These are phyloP conservation scores for Trematosphaeria pertusa DNA, from an alignment of 2,329 filamentous ascomycete species.

Conservation along the genomic window DNA sequence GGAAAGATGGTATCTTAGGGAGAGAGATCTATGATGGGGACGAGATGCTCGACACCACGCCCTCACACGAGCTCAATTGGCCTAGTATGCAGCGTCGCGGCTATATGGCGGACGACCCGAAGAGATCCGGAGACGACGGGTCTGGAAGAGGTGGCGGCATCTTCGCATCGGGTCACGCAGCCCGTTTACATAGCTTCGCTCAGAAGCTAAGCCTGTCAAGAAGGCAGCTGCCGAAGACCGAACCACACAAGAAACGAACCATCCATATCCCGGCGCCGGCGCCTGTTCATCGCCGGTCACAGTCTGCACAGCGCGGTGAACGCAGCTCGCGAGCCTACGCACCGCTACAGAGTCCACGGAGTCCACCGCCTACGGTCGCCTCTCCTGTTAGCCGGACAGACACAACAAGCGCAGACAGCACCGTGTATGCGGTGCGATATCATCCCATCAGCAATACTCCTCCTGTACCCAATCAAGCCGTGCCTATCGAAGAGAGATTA, in stretches of 20 bases:
- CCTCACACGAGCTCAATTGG: conserved; percentile 64
- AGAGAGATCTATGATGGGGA: conserved; percentile 93
- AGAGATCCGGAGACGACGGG: conserved; percentile 39
- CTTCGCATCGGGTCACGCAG: conserved; percentile 33
- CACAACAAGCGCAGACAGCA: conserved; percentile 68
- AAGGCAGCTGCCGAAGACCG: conserved; percentile 33
- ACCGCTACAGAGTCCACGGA: conserved; percentile 44
- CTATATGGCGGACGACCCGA: conserved; percentile 37
- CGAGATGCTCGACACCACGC: conserved; percentile 80
- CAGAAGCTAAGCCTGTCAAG: conserved; percentile 37
- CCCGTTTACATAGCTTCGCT: conserved; percentile 35
- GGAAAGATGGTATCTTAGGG: conserved; percentile 90
- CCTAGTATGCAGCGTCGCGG: conserved; percentile 50
- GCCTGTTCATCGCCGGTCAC: conserved; percentile 35
- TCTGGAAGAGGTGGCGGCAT: conserved; percentile 27
- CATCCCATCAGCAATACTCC: conserved; percentile 59
- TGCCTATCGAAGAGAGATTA: conserved; percentile 24
- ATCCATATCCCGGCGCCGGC: conserved; percentile 44
- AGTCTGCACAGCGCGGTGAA: conserved; percentile 29
- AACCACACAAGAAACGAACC: conserved; percentile 39
- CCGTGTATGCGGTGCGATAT: conserved; percentile 69
- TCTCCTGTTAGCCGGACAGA: conserved; percentile 67
- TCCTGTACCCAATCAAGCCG: conserved; percentile 20
- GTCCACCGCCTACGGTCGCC: conserved; percentile 55
- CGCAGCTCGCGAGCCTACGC: conserved; percentile 37